Evolutionary conservation across 75 land plant species (phyloP), one percentile per base, ranked within the genome.

Genomic region (Azolla pinnata): DNA sequence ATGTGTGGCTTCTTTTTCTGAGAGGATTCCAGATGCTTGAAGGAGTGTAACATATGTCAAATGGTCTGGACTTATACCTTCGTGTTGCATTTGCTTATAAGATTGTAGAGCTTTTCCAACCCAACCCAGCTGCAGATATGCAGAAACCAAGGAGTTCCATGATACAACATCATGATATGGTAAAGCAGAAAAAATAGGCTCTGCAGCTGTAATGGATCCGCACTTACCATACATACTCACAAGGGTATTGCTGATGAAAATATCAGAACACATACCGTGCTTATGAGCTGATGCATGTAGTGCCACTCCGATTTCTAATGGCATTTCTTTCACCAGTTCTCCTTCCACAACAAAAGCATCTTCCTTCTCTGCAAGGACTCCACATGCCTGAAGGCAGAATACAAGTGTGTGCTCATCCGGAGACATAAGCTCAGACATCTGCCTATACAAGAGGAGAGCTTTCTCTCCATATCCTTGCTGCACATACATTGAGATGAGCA

Each of bases 141-240:
- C 26, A 2, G 57, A 18, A 16, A 54, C n/a, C 57, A 54, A 23
- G 20, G 57, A 54, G 32, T 54, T 54, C 57, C 57, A 54, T 29
- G 57, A 28, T 3, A 54, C 26, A 9, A 16, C 5, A 31, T 54
- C 57, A 28, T 31, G 29, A 24, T 3, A 23, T 18, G 29, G 8
- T 24, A 7, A 28, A 2, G 29, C 16, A 28, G 18, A 16, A 24
- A 54, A 54, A 1, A 24, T 24, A 2, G 17, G 20, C 32, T 31
- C 57, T 4, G 57, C 57, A 2, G 20, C 24, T 2, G 4, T 31
- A 3, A 54, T 9, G 10, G 17, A 16, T 8, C 57, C 57, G 27
- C 57, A 54, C 16, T 54, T 54, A 2, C 32, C 57, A 24, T 54
- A 54, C 57, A 54, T 54, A 16, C 32, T 54, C 29, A 54, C 57